Percentiles rank a stretch among this genome's conserved stretches.
Evolutionary conservation across 2,329 filamentous ascomycete species (phyloP).

Genomic region (Botrytis aclada): DNA sequence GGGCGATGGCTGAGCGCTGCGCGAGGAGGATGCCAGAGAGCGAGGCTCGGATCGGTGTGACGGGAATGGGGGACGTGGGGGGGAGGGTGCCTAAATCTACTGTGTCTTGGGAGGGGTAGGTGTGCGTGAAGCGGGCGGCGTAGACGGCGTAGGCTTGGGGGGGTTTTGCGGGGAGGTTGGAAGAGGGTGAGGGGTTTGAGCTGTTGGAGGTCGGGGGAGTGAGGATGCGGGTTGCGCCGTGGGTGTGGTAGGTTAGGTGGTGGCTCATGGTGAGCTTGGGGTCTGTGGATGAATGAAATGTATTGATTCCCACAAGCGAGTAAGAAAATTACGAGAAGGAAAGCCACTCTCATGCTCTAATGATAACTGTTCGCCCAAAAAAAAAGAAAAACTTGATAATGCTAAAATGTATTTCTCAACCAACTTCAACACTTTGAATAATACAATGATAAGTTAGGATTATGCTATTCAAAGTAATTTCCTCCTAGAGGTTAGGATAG

Average conservation of each 20-base stretch:
- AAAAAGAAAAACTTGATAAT: too few relatives aligned
- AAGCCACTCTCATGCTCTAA: rapidly evolving
- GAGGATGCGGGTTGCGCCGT: background rate
- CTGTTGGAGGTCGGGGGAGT: background rate
- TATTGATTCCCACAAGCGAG: too few relatives aligned
- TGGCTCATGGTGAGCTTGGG: background rate
- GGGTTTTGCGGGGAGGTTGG: background rate
- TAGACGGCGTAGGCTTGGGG: background rate
- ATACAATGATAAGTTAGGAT: background rate
- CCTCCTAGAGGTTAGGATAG: background rate
- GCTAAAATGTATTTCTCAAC: background rate
- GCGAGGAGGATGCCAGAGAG: background rate
- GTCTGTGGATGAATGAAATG: background rate
- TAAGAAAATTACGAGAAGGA: rapidly evolving
- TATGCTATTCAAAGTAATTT: too few relatives aligned
- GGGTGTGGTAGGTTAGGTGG: background rate
- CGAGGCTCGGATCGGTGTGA: background rate
- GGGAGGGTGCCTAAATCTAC: background rate
- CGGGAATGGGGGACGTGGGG: background rate
- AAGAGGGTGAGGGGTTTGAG: background rate
- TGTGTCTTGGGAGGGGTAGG: background rate
- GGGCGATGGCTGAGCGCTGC: rapidly evolving
- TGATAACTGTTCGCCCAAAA: too few relatives aligned
- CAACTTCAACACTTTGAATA: background rate
- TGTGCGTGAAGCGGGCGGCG: background rate